Percentiles rank a stretch among this genome's conserved stretches.
These are phyloP conservation scores for Colletotrichum sp. DNA, from an alignment of 2,329 filamentous ascomycete species.

Conservation along the genomic window DNA sequence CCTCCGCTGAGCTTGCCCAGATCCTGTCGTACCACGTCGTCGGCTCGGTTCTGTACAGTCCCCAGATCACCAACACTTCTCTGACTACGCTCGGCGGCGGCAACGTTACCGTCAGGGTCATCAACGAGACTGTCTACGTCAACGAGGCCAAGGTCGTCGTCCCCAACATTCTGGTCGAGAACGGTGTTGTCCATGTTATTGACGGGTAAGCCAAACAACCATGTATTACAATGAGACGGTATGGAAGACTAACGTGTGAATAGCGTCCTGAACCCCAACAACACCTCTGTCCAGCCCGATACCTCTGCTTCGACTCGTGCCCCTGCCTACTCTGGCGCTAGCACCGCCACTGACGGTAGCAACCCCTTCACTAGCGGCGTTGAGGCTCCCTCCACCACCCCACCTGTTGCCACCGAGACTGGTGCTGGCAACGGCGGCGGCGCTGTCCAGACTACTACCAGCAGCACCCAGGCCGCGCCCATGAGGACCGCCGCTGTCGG, in stretches of 20 bases:
- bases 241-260: not conserved
- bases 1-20: constrained; percentile 48
- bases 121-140: constrained; percentile 51
- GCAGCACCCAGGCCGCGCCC: constrained; percentile 32
- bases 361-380: constrained; percentile 63
- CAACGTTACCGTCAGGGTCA: constrained; percentile 33
- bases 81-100: constrained; percentile 24
- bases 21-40: constrained; percentile 72
- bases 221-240: not conserved
- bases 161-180: constrained; percentile 54
- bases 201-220: constrained; percentile 51
- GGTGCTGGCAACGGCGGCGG: constrained; percentile 11
- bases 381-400: constrained; percentile 45
- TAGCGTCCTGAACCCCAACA: constrained; percentile 63
- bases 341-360: constrained; percentile 45
- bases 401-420: constrained; percentile 34
- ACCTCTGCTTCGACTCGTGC: constrained; percentile 47
- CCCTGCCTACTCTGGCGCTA: constrained; percentile 60
- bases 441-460: constrained; percentile 32
- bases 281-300: constrained; percentile 47
- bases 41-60: constrained; percentile 58
- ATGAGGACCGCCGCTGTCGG: constrained; percentile 44
- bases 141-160: constrained; percentile 55
- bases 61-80: constrained; percentile 20
- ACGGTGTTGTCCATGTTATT: constrained; percentile 63